Percentiles rank a stretch among this genome's conserved stretches.
phyloP scores from a whole-genome alignment of 1,284 basidiomycete species.

The Coniophora puteana region DNA sequence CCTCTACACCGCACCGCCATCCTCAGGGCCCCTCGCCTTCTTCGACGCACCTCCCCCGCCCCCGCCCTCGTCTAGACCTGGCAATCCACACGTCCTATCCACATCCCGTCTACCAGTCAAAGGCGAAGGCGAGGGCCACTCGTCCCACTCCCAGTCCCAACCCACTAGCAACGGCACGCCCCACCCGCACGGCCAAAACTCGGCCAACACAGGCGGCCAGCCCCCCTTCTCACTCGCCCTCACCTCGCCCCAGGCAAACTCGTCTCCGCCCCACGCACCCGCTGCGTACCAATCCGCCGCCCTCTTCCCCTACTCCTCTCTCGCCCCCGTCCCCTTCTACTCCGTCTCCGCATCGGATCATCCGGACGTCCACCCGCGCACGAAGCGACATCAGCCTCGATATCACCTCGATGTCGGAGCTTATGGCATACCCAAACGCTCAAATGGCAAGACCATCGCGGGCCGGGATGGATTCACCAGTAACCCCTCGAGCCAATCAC shows the following conservation, averaged over 20 bases:
- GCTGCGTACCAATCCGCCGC: conserved; percentile 37
- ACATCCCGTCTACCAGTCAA: conserved; percentile 46
- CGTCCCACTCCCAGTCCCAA: conserved; percentile 24
- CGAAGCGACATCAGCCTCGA: conserved; percentile 38
- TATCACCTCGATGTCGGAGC: conserved; percentile 73
- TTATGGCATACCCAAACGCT: conserved; percentile 58
- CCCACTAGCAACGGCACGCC: conserved; percentile 27
- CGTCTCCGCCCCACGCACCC: conserved; percentile 29
- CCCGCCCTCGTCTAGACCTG: conserved; percentile 34
- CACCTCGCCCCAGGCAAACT: conserved; percentile 37
- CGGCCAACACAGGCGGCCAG: no score
- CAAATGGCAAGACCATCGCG: conserved; percentile 27
- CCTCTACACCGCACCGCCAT: conserved; percentile 32
- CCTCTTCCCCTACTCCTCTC: conserved; percentile 31
- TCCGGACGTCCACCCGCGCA: conserved; percentile 24
- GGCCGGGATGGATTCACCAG: conserved; percentile 18
- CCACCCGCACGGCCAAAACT: conserved; percentile 27
- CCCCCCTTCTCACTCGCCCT: conserved; percentile 40
- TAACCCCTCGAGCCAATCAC: no score
- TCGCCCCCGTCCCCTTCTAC: conserved; percentile 23
- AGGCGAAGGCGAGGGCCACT: conserved; percentile 41
- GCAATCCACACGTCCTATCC: conserved; percentile 37
- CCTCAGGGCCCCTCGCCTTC: conserved; percentile 38
- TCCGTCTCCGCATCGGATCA: conserved; percentile 25
- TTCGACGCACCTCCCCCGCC: conserved; percentile 43